A percentile compares a stretch with the other conserved stretches of the same genome.
These are phyloP conservation scores for Phytophthora pinifolia DNA, from an alignment of 352 stramenopile species.

Conservation along the genomic window DNA sequence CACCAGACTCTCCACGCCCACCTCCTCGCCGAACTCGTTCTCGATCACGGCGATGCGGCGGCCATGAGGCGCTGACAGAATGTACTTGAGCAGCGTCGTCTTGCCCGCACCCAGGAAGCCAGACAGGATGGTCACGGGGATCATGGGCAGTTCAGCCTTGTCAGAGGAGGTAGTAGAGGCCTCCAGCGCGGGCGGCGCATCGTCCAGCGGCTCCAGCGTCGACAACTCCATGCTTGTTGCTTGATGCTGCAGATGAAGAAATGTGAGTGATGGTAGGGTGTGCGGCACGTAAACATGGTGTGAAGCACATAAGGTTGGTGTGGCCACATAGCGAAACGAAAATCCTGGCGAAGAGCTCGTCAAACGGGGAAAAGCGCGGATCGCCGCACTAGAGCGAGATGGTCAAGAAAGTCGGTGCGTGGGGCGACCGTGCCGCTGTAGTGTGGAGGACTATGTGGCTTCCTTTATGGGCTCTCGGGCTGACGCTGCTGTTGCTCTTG, in stretches of 20 bases:
- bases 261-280: neutral
- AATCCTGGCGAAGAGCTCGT: conserved; percentile 24
- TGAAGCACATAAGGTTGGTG: neutral
- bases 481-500: neutral
- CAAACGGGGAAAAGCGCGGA: conserved; percentile 11
- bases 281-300: conserved; percentile 13
- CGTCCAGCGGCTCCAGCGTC: conserved; percentile 19
- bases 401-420: conserved; percentile 67
- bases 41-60: conserved; percentile 98
- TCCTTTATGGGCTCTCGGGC: neutral
- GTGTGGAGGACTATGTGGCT: neutral
- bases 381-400: conserved; percentile 16
- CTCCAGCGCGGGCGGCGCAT: conserved; percentile 17
- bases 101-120: conserved; percentile 96
- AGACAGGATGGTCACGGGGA: conserved; percentile 95
- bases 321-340: conserved; percentile 20
- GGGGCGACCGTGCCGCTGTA: neutral
- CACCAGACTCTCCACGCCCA: conserved; percentile 94
- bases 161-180: neutral
- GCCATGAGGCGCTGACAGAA: conserved; percentile 91
- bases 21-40: conserved; percentile 98
- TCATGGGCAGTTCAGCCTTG: conserved; percentile 11
- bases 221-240: neutral
- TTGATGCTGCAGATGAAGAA: neutral
- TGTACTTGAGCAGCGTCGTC: conserved; percentile 98